Conservation (phyloP, 805 yeast genomes). For the Zygoascus ofunaensis region DNA sequence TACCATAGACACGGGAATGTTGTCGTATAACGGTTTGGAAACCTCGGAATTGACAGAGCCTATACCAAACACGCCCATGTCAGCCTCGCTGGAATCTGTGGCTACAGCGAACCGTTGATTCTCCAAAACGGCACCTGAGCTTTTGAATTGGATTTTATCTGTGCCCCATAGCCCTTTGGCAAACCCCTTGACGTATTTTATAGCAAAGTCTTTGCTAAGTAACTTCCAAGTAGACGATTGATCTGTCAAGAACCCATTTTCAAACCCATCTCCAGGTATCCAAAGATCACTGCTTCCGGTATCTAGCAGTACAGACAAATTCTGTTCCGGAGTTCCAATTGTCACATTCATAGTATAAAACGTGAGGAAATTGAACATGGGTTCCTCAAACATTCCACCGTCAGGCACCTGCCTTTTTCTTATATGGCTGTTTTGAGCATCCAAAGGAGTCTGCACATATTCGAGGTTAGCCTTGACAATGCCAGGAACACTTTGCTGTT, state of each 20-base stretch:
- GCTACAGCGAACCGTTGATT: conserved; percentile 53
- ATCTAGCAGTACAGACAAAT: conserved; percentile 47
- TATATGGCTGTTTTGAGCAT: background rate
- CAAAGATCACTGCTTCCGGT: conserved; percentile 66
- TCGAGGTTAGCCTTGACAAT: conserved; percentile 8
- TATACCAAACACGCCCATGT: conserved; percentile 19
- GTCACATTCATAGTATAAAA: conserved; percentile 26
- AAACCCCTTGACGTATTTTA: conserved; percentile 35
- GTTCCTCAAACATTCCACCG: conserved; percentile 11
- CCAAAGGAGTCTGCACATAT: conserved; percentile 9
- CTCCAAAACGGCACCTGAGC: conserved; percentile 45
- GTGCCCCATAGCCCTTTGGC: conserved; percentile 54
- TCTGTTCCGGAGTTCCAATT: conserved; percentile 50
- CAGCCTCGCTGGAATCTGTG: conserved; percentile 48
- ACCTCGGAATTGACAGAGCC: conserved; percentile 18
- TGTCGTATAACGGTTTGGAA: conserved; percentile 36
- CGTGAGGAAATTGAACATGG: conserved; percentile 23
- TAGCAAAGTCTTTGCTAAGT: conserved; percentile 16
- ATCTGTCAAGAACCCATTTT: conserved; percentile 12
- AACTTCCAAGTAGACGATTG: conserved; percentile 13
- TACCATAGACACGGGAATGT: conserved; percentile 53
- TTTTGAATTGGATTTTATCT: conserved; percentile 17
- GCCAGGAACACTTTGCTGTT: background rate
- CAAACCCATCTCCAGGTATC: conserved; percentile 32
- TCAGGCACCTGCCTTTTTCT: background rate